Evolutionary conservation across 2,329 filamentous ascomycete species (phyloP).

Genomic region (Fusarium praegraminearum): DNA sequence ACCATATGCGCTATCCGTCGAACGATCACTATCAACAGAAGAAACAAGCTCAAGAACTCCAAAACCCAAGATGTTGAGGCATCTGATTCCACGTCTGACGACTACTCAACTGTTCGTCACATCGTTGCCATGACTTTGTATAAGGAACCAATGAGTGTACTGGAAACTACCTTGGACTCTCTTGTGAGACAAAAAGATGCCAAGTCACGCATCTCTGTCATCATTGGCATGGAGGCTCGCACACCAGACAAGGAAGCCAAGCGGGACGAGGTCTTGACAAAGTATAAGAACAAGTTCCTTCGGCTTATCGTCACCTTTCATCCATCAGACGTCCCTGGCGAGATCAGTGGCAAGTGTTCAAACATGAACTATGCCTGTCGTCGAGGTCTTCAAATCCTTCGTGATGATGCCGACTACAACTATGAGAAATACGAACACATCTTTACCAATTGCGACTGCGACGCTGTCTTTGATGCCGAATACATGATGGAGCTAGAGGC

Average conservation of each 20-base stretch:
- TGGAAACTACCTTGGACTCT: constrained; percentile 31
- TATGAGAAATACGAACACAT: constrained; percentile 41
- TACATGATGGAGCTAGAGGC: constrained; percentile 40
- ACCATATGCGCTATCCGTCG: constrained; percentile 35
- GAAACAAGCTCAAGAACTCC: constrained; percentile 10
- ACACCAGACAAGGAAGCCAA: constrained; percentile 31
- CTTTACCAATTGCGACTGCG: constrained; percentile 45
- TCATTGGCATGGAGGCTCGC: constrained; percentile 30
- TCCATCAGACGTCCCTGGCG: constrained; percentile 18
- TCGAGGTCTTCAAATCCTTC: constrained; percentile 28
- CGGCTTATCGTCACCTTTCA: constrained; percentile 34
- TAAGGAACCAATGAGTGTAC: constrained; percentile 33
- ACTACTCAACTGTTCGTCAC: constrained; percentile 22
- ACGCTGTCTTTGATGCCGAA: constrained; percentile 41
- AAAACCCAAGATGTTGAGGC: constrained; percentile 26
- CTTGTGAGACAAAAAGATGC: constrained; percentile 23
- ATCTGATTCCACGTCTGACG: not conserved
- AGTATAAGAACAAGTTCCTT: constrained; percentile 26
- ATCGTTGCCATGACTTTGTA: constrained; percentile 38
- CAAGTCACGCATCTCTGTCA: constrained; percentile 15
- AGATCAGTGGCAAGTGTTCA: constrained; percentile 33
- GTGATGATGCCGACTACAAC: constrained; percentile 32
- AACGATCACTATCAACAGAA: constrained; percentile 30
- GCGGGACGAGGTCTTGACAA: constrained; percentile 25
- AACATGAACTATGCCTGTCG: constrained; percentile 40